Percentiles rank a stretch among this genome's conserved stretches.
Evolutionary conservation across 169 alveolate species (phyloP).

Genomic region (Fabrea salina): DNA sequence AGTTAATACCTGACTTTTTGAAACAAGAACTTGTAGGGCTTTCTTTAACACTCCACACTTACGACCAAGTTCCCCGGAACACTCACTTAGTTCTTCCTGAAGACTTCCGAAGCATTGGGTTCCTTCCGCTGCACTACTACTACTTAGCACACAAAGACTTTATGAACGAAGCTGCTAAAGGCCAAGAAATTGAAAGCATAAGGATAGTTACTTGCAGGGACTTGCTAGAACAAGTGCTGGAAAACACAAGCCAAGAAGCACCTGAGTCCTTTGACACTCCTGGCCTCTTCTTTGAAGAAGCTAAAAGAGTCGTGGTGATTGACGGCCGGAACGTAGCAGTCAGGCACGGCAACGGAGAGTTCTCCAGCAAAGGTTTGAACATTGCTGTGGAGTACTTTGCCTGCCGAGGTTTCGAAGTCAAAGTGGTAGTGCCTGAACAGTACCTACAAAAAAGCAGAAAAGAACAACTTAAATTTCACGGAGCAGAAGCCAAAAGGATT

Average conservation of each 20-base stretch:
- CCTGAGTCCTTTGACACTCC: neutral
- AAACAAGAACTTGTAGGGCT: no score
- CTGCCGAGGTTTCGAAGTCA: constrained; percentile 66
- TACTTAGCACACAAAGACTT: neutral
- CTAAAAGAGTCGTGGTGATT: constrained; percentile 61
- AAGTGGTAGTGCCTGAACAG: constrained; percentile 63
- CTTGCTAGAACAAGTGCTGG: neutral
- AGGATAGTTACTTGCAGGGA: neutral
- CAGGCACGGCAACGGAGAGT: constrained; percentile 67
- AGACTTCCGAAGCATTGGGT: neutral
- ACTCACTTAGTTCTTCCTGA: neutral
- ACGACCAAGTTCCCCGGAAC: neutral
- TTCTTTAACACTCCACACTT: no score
- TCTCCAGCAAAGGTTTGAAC: constrained; percentile 68
- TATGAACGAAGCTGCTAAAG: neutral
- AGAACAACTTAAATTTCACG: constrained; percentile 35
- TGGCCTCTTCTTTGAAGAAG: neutral
- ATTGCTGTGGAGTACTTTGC: constrained; percentile 66
- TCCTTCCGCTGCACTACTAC: neutral
- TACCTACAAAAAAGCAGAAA: constrained; percentile 45
- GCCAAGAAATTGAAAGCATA: neutral
- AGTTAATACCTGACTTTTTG: neutral
- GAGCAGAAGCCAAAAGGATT: constrained; percentile 33
- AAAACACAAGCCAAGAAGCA: neutral
- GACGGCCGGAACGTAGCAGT: constrained; percentile 79